Evolutionary conservation across 192 early-diverging fungal genomes (phyloP).

Genomic region (Gamsiella multidivaricata): DNA sequence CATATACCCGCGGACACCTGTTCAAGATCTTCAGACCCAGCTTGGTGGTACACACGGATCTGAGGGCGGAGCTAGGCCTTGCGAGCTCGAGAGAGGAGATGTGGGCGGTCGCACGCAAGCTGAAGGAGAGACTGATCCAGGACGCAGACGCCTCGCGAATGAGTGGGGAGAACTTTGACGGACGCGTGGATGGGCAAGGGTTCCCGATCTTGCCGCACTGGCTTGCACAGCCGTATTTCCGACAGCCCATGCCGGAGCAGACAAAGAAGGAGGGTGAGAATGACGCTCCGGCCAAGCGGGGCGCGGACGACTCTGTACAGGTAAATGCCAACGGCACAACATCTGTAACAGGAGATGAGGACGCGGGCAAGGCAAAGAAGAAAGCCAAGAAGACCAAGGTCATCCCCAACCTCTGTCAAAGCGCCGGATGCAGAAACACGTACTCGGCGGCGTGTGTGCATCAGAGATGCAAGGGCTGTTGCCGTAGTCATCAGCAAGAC

Average conservation of each 20-base stretch:
- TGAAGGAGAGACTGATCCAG: conserved; percentile 68
- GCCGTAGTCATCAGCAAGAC: conserved; percentile 18
- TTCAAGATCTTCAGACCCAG: conserved; percentile 91
- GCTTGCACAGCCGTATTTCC: conserved; percentile 75
- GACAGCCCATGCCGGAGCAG: conserved; percentile 48
- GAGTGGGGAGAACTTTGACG: conserved; percentile 30
- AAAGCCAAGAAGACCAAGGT: conserved; percentile 27
- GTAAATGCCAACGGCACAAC: neutral
- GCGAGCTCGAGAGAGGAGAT: conserved; percentile 70
- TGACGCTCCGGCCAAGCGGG: neutral
- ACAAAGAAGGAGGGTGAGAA: conserved; percentile 5
- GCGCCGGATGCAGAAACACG: conserved; percentile 15
- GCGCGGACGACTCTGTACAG: conserved; percentile 10
- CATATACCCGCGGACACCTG: conserved; percentile 85
- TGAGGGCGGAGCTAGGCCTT: conserved; percentile 76
- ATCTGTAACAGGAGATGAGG: neutral
- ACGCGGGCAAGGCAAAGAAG: conserved; percentile 17
- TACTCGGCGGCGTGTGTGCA: conserved; percentile 39
- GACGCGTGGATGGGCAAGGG: conserved; percentile 55
- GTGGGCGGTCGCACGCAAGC: conserved; percentile 59
- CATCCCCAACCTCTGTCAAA: conserved; percentile 14
- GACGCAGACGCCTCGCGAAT: conserved; percentile 25
- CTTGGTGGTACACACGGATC: conserved; percentile 79
- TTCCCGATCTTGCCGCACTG: conserved; percentile 73
- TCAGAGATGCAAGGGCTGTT: conserved; percentile 41